Evolutionary conservation across 345 rosid species (phyloP).

Genomic region (Corchorus capsularis): DNA sequence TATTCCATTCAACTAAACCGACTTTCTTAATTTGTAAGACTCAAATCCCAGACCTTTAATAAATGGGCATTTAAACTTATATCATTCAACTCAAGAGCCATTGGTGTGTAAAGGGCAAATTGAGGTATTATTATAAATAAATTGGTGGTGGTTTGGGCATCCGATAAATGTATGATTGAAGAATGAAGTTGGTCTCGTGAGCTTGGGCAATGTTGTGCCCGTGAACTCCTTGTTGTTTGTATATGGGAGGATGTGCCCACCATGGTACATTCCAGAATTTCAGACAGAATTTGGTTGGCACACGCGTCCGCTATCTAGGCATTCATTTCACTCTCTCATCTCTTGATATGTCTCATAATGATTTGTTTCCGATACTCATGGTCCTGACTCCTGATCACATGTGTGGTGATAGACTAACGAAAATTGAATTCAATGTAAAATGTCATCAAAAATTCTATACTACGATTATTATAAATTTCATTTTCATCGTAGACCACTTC

Average conservation of each 20-base stretch:
- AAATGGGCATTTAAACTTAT: too few species aligned
- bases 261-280: conserved; percentile 24
- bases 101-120: too few species aligned
- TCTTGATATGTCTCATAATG: background rate
- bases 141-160: conserved; percentile 3
- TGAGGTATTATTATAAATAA: too few species aligned
- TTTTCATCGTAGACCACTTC: too few species aligned
- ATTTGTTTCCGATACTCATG: background rate
- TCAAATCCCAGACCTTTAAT: too few species aligned
- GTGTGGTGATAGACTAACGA: too few species aligned
- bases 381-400: background rate
- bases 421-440: too few species aligned
- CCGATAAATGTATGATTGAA: background rate
- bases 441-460: too few species aligned
- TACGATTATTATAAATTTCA: too few species aligned
- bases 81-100: too few species aligned
- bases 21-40: too few species aligned
- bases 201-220: conserved; percentile 29
- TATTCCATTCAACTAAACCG: too few species aligned
- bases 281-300: background rate
- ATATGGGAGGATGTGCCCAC: conserved; percentile 9
- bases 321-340: background rate
- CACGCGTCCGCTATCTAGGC: background rate
- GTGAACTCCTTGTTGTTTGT: conserved; percentile 37
- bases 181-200: conserved; percentile 36